Evolutionary conservation across 768 basidiomycete species (phyloP).

Genomic region (Hydnomerulius pinastri): DNA sequence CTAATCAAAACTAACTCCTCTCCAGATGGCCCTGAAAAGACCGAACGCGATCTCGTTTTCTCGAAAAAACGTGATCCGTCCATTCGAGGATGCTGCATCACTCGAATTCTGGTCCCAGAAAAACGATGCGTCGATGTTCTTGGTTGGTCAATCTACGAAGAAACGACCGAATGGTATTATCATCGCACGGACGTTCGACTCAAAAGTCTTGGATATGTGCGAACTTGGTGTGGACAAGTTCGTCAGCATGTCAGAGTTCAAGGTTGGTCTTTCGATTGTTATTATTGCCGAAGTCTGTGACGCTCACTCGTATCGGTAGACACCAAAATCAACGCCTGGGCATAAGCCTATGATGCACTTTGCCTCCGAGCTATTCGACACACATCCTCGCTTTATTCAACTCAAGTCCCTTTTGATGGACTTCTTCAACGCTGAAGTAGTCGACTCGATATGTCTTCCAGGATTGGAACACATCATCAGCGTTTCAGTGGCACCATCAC

Average conservation of each 20-base stretch:
- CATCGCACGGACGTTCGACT: slow-evolving; percentile 85
- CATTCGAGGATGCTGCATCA: slow-evolving; percentile 81
- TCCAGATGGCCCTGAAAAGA: slow-evolving; percentile 90
- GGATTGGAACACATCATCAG: slow-evolving; percentile 90
- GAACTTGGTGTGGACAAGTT: slow-evolving; percentile 89
- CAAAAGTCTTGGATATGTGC: slow-evolving; percentile 88
- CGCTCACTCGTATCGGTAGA: slow-evolving; percentile 46
- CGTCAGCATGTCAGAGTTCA: slow-evolving; percentile 78
- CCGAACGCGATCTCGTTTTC: slow-evolving; percentile 90
- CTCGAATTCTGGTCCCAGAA: slow-evolving; percentile 92
- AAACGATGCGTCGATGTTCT: slow-evolving; percentile 92
- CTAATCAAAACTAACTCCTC: too few species aligned
- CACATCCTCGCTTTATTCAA: slow-evolving; percentile 89
- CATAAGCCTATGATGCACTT: slow-evolving; percentile 95
- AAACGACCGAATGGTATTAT: slow-evolving; percentile 89
- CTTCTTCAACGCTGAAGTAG: slow-evolving; percentile 86
- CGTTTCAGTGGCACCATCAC: slow-evolving; percentile 70
- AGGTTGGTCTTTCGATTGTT: slow-evolving; percentile 50
- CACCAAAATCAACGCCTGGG: slow-evolving; percentile 85
- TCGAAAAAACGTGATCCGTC: slow-evolving; percentile 88
- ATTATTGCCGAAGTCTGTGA: not conserved
- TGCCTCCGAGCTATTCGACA: slow-evolving; percentile 92
- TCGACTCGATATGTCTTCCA: slow-evolving; percentile 80
- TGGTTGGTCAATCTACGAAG: slow-evolving; percentile 90
- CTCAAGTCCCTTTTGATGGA: slow-evolving; percentile 89